phyloP scores from a whole-genome alignment of 1,139 yeast species.

The Williopsis jadinii region DNA sequence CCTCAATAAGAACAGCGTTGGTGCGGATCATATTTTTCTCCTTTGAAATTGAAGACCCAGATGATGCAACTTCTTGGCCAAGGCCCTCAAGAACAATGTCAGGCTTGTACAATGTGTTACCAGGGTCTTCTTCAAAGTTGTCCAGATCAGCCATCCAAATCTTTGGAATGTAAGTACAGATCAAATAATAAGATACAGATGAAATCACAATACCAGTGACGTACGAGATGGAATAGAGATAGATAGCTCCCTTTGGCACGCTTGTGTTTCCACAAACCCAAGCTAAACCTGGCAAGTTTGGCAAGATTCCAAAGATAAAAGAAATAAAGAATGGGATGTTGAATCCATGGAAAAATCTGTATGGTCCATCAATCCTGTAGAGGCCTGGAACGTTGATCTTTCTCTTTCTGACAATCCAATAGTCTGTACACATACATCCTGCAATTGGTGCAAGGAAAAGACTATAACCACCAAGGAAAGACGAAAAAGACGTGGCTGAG shows the following conservation, averaged over 20 bases:
- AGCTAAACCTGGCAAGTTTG: conserved; percentile 28
- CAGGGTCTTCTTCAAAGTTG: conserved; percentile 14
- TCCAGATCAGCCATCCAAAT: conserved; percentile 19
- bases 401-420: conserved; percentile 25
- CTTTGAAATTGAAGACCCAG: background rate
- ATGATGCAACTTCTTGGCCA: background rate
- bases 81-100: conserved; percentile 1
- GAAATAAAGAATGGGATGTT: conserved; percentile 30
- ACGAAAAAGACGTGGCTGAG: conserved; percentile 26
- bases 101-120: conserved; percentile 13
- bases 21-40: background rate
- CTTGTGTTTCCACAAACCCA: conserved; percentile 24
- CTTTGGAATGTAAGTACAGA: conserved; percentile 15
- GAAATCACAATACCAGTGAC: conserved; percentile 26
- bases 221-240: conserved; percentile 29
- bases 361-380: conserved; percentile 26
- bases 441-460: conserved; percentile 30
- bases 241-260: conserved; percentile 23
- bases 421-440: conserved; percentile 27
- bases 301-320: conserved; percentile 26
- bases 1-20: too few species aligned
- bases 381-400: conserved; percentile 26
- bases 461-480: conserved; percentile 31
- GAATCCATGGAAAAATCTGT: conserved; percentile 26
- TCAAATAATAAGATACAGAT: conserved; percentile 19